Evolutionary conservation across 2,329 filamentous ascomycete genomes (phyloP), one percentile per base, ranked within the genome.

Genomic region (Bipolaris oryzae): DNA sequence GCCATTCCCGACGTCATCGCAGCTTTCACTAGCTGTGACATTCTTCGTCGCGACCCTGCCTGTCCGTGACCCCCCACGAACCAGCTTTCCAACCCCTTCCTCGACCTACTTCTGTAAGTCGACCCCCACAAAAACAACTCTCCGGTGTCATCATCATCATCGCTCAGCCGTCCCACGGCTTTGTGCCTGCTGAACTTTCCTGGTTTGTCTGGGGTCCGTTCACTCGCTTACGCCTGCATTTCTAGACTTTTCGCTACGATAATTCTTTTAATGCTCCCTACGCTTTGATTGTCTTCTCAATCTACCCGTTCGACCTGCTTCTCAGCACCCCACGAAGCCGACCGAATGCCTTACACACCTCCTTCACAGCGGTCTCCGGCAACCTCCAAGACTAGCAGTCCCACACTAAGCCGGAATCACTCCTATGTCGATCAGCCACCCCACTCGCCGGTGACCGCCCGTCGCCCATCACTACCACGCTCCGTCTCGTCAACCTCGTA

Each of bases 281-380:
- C 71, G 69, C 67, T 70, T 63, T 79, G 73, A 76, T 37, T 18
- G 7, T 62, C 55, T 57, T 63, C 25, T 9, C 25, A 61, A 62
- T 61, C 65, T 62, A 55, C 66, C 58, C 70, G 65, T 69, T 74
- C 71, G 65, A 72, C 62, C 70, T 63, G 67, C 71, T 68, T 66
- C 61, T 50, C 34, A 9, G 15, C 57, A 57, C 58, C 63, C 64
- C 61, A 61, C 57, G 62, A 73, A 77, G 73, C 69, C 74, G 75
- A 71, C 75, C 78, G 84, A 81, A 95, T 95, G 91, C 91, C 91
- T 86, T 95, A 95, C 82, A 95, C 91, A 77, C 90, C 91, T 59
- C 91, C 91, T 62, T 86, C 88, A 69, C 85, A 85, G 77, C 80
- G 81, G 77, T 85, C 84, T 67, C 85, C 85, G 75, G 80, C 81